Evolutionary conservation across 768 basidiomycete genomes (phyloP), one percentile per base, ranked within the genome.

Genomic region (Leucosporidium scottii): DNA sequence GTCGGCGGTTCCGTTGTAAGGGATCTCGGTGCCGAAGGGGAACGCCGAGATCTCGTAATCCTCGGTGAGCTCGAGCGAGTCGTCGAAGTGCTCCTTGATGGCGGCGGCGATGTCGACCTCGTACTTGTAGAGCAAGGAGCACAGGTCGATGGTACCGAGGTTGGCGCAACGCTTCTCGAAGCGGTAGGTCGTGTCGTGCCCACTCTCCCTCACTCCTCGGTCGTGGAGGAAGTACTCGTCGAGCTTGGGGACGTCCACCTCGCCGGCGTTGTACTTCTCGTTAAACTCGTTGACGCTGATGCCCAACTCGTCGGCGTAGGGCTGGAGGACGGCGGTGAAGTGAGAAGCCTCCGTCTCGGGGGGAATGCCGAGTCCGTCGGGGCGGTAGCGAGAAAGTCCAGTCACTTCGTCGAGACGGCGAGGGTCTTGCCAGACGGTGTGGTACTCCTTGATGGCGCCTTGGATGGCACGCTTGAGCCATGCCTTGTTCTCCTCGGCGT

Each of bases 321-420:
- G 96, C 79, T 96, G 91, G 57, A 99, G 85, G 75, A 98, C 88
- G 77, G 96, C 93, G 3, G 93, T 97, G 79, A 99, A 99, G 80
- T 99, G 96, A 10, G 89, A 89, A 3, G 96, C 96, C 78, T 99
- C 96, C 0, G 96, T 99, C 81, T 99, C 96, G 0, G 96, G 96
- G 18, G 94, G 96, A 66, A 99, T 96, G 34, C 96, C 96, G 15
- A 91, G 77, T 20, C 96, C 96, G 68, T 88, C 91, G 13, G 94
- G 94, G 34, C 93, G 87, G 80, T 87, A 99, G 58, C 96, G 86
- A 0, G 93, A 96, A 21, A 99, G 84, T 30, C 96, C 94, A 21
- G 93, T 92, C 79, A 89, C 90, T 55, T 88, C 87, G 78, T 99
- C 93, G 74, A 98, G 87, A 28, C 96, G 88, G 31, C 94, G 96